Conservation (phyloP, 2,329 filamentous ascomycete genomes). For the Neonectria faginata region DNA sequence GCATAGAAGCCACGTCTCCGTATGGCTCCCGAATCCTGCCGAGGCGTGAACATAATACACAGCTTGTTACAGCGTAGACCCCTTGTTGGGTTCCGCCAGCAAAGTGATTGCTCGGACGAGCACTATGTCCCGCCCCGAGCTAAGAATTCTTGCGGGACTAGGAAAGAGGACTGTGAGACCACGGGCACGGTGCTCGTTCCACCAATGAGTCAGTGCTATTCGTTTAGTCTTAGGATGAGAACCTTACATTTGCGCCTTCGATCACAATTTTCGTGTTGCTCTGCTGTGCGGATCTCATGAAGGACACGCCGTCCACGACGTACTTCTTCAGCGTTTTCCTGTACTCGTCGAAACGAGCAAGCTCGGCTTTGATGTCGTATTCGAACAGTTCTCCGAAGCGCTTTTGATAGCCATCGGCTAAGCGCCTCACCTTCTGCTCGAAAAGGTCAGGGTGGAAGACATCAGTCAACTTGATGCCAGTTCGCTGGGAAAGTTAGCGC, state of each 20-base stretch:
- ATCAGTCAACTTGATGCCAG: slow-evolving; percentile 74
- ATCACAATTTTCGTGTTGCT: slow-evolving; percentile 71
- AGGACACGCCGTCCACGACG: slow-evolving; percentile 74
- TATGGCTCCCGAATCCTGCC: slow-evolving; percentile 26
- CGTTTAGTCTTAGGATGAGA: slow-evolving; percentile 51
- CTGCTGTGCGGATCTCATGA: slow-evolving; percentile 71
- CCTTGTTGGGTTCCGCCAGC: slow-evolving; percentile 23
- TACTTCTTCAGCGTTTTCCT: slow-evolving; percentile 64
- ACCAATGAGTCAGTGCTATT: slow-evolving; percentile 56
- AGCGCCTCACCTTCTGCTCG: slow-evolving; percentile 71
- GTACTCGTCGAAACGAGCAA: slow-evolving; percentile 69
- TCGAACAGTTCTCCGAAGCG: slow-evolving; percentile 73
- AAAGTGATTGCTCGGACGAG: slow-evolving; percentile 27
- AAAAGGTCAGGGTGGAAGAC: slow-evolving; percentile 76
- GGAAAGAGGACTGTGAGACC: slow-evolving; percentile 38
- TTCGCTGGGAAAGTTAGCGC: slow-evolving; percentile 58
- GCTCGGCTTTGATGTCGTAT: slow-evolving; percentile 75
- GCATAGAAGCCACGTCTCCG: slow-evolving; percentile 26
- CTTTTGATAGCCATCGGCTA: slow-evolving; percentile 70
- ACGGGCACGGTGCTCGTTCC: slow-evolving; percentile 35
- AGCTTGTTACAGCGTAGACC: slow-evolving; percentile 27
- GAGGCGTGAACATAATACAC: slow-evolving; percentile 29
- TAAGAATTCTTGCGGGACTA: slow-evolving; percentile 28
- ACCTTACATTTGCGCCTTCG: slow-evolving; percentile 67
- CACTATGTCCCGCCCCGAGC: slow-evolving; percentile 28